Base-by-base conservation (phyloP, 441 rosid genomes). In the Erysimum cheiri region DNA sequence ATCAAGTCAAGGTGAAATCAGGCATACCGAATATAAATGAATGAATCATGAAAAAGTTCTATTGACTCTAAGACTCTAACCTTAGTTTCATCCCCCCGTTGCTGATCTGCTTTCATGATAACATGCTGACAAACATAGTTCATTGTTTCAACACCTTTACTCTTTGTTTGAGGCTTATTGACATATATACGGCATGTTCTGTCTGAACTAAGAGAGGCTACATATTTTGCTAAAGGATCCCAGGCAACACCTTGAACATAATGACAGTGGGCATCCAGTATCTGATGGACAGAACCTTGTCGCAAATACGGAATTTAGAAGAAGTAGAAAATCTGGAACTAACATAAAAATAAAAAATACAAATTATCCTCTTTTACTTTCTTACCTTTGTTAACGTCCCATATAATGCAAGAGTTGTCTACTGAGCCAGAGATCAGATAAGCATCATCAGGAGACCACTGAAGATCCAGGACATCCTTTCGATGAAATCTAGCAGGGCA, bases 221-320 rank as follows among this genome's bases (percentile, higher is more conserved):
- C 84, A 67, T 83, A 92, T 75, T 88, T 90, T 60, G 80, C 76
- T 73, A 90, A 77, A 56, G 99, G 99, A 79, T 94, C 98, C 98
- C 97, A 94, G 5, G 98, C 88, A 66, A 94, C 98, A 62, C 99
- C 99, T 80, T 94, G 99, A 75, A 94, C 99, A 82, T 94, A 94
- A 80, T 94, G 98, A 72, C 75, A 82, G 80, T 94, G 98, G 6
- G 84, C 85, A 74, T 91, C 97, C 80, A 94, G 69, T 71, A 94
- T 79, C 86, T 94, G 98, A 80, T 83, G 85, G 31, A 88, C 97
- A 35, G 90, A 88, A 77, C 97, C 98, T 94, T 78, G 82, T 75
- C 58, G 70, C 13, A 41, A 58, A 71, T 48, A 65, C 6, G 0
- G 2, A 62, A 50, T 35, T 4, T 0, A 49, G 33, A 67, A 19